Percentiles rank a stretch among this genome's conserved stretches.
Conservation (phyloP, 2,329 filamentous ascomycete genomes). For the Fusarium chlamydosporum region DNA sequence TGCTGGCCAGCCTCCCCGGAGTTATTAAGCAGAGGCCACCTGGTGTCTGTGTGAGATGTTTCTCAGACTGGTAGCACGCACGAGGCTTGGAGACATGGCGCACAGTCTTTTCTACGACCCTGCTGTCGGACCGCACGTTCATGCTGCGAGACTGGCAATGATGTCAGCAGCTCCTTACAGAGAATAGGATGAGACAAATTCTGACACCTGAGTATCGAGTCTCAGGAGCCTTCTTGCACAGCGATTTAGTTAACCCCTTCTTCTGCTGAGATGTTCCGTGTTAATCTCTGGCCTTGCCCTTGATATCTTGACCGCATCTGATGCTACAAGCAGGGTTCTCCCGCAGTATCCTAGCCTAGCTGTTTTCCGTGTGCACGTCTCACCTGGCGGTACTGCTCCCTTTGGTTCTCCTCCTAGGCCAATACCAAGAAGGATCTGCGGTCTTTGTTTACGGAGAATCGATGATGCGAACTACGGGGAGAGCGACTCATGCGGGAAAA, state of each 20-base stretch:
- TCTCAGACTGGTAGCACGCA: conserved; percentile 35
- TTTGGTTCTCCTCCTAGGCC: conserved; percentile 26
- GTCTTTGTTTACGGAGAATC: conserved; percentile 41
- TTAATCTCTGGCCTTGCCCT: conserved; percentile 39
- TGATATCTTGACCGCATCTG: conserved; percentile 48
- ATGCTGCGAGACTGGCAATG: conserved; percentile 32
- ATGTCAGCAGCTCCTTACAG: conserved; percentile 46
- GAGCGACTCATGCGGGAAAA: conserved; percentile 32
- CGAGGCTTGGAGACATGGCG: conserved; percentile 40
- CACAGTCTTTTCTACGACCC: conserved; percentile 41
- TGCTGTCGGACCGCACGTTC: conserved; percentile 27
- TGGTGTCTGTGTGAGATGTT: conserved; percentile 40
- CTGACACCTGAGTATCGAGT: conserved; percentile 33
- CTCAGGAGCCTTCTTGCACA: conserved; percentile 17
- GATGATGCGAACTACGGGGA: conserved; percentile 21
- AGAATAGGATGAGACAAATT: conserved; percentile 39
- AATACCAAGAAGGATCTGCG: conserved; percentile 42
- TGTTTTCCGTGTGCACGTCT: conserved; percentile 51
- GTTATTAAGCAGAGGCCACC: conserved; percentile 41
- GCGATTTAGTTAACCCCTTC: conserved; percentile 4
- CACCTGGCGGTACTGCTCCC: conserved; percentile 38
- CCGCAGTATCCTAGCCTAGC: conserved; percentile 39
- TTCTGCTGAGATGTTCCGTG: conserved; percentile 30
- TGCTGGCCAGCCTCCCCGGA: conserved; percentile 46
- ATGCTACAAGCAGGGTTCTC: conserved; percentile 38